These are phyloP conservation scores for Schwanniomyces polymorphus DNA, from an alignment of 805 yeast genomes.

Conservation along the genomic window DNA sequence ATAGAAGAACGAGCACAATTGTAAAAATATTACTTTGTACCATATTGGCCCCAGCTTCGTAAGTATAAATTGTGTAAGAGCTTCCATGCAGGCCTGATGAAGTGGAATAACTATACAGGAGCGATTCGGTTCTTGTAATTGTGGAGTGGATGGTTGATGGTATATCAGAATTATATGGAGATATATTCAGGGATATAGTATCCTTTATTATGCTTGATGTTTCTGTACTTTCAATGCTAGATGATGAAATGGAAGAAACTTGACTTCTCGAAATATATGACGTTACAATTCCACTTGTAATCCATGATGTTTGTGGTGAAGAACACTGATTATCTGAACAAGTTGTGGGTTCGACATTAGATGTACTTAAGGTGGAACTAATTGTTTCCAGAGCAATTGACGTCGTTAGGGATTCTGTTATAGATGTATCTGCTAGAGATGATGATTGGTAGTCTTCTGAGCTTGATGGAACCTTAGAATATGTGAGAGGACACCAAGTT, in stretches of 20 bases:
- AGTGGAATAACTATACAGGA: not conserved
- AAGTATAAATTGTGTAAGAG: not conserved
- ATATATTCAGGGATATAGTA: no score
- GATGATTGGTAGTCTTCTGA: not conserved
- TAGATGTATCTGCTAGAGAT: not conserved
- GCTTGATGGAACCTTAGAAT: not conserved
- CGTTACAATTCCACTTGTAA: constrained; percentile 6
- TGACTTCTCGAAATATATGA: constrained; percentile 18
- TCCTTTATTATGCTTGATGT: no score
- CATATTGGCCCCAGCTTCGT: constrained; percentile 8
- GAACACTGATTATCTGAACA: not conserved
- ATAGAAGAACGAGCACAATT: not conserved
- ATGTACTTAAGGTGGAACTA: not conserved
- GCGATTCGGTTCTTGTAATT: not conserved
- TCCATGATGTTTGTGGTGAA: not conserved
- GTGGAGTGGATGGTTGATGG: not conserved
- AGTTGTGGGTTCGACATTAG: not conserved
- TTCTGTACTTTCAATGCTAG: no score
- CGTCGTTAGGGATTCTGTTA: not conserved
- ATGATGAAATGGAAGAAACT: not conserved
- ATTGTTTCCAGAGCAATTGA: not conserved
- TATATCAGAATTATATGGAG: not conserved
- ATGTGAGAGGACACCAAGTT: constrained; percentile 17
- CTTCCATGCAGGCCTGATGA: not conserved
- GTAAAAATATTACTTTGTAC: not conserved